Evolutionary conservation across 2,329 filamentous ascomycete species (phyloP).

Genomic region (Didymella exigua): DNA sequence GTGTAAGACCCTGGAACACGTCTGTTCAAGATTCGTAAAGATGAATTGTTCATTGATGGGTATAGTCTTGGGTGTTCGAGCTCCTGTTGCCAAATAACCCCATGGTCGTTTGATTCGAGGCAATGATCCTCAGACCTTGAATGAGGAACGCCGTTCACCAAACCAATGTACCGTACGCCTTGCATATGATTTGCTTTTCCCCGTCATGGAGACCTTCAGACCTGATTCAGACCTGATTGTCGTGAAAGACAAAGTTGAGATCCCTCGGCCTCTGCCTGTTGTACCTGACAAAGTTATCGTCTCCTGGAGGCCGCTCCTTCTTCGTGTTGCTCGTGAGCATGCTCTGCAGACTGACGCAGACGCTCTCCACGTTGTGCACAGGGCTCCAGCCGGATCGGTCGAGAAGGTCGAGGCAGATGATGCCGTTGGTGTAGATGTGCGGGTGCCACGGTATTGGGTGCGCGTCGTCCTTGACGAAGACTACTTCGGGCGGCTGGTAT

Average conservation of each 20-base stretch:
- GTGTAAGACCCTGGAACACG: not conserved
- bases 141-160: not conserved
- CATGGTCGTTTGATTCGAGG: not conserved
- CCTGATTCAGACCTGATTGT: conserved; percentile 64
- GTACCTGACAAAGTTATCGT: conserved; percentile 83
- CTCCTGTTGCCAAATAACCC: not conserved
- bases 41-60: conserved; percentile 8
- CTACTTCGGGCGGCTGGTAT: conserved; percentile 85
- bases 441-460: conserved; percentile 87
- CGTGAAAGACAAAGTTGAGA: conserved; percentile 93
- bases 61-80: conserved; percentile 4
- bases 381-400: conserved; percentile 90
- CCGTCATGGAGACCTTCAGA: not conserved
- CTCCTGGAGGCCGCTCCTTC: conserved; percentile 86
- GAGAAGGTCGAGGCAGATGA: conserved; percentile 95
- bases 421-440: conserved; percentile 97
- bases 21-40: not conserved
- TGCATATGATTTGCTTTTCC: not conserved
- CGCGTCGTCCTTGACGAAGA: conserved; percentile 70
- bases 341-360: conserved; percentile 96
- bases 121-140: not conserved
- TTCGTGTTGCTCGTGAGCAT: conserved; percentile 97
- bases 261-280: conserved; percentile 83
- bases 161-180: not conserved
- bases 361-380: conserved; percentile 94